Percentiles rank a stretch among this genome's conserved stretches.
Evolutionary conservation across 768 basidiomycete genomes (phyloP).

Genomic region (Pholiota molesta): DNA sequence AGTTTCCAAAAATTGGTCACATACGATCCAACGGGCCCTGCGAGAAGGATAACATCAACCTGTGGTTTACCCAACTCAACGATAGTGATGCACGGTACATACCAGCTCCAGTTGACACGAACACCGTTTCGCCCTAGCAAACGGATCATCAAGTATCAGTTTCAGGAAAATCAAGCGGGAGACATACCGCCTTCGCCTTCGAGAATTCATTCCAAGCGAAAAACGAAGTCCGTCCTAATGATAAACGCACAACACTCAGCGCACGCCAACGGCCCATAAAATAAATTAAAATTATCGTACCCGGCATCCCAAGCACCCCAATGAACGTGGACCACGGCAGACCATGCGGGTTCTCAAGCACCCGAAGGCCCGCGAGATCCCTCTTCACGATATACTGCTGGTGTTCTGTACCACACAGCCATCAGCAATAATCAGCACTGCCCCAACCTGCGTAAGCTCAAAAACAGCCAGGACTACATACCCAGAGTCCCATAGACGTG

Average conservation of each 20-base stretch:
- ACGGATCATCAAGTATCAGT: neutral
- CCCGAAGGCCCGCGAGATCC: conserved; percentile 20
- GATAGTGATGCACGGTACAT: too few relatives aligned
- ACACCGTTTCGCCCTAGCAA: conserved; percentile 44
- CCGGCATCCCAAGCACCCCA: conserved; percentile 59
- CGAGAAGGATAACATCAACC: too few relatives aligned
- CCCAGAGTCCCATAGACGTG: conserved; percentile 41
- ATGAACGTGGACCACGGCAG: conserved; percentile 53
- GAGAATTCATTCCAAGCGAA: conserved; percentile 45
- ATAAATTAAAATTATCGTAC: conserved; percentile 27
- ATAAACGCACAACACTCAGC: too few relatives aligned
- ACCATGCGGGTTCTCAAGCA: conserved; percentile 43
- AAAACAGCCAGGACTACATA: conserved; percentile 18
- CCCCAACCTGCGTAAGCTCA: too few relatives aligned
- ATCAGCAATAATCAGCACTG: neutral
- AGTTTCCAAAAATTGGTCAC: conserved; percentile 19
- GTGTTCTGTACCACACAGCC: conserved; percentile 32
- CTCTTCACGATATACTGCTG: conserved; percentile 41
- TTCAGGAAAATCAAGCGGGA: neutral
- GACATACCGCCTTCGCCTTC: conserved; percentile 36
- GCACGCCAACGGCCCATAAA: neutral
- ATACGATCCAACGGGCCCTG: conserved; percentile 59
- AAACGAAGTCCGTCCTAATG: conserved; percentile 41
- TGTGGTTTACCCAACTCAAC: too few relatives aligned
- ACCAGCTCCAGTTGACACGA: conserved; percentile 45